Conservation (phyloP, 2,329 filamentous ascomycete genomes). For the Alternaria postmessia region DNA sequence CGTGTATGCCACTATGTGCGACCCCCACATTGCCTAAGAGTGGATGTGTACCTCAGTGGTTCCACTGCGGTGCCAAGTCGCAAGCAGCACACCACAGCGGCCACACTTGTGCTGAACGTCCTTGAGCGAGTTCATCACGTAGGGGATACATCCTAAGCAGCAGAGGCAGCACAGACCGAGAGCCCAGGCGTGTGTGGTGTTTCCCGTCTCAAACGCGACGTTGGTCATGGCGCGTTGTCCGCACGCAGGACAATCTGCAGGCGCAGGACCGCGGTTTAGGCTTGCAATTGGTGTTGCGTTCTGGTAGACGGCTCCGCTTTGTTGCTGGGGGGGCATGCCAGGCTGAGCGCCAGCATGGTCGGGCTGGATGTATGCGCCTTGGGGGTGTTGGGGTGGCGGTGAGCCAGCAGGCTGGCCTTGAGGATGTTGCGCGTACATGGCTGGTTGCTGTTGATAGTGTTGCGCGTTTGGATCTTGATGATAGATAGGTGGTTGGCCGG, state of each 20-base stretch:
- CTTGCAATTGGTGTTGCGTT: conserved; percentile 46
- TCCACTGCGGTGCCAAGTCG: conserved; percentile 60
- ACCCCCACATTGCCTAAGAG: conserved; percentile 23
- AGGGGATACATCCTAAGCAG: conserved; percentile 60
- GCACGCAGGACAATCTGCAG: conserved; percentile 59
- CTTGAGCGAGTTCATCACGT: conserved; percentile 58
- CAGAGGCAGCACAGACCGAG: conserved; percentile 53
- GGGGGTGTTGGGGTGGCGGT: conserved; percentile 35
- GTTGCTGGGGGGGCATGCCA: conserved; percentile 47
- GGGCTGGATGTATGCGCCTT: conserved; percentile 29
- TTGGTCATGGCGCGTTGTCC: conserved; percentile 52
- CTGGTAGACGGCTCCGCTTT: conserved; percentile 45
- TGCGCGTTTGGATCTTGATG: conserved; percentile 41
- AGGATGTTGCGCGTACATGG: conserved; percentile 30
- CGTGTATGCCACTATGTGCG: neutral
- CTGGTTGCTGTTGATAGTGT: conserved; percentile 7
- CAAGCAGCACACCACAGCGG: conserved; percentile 55
- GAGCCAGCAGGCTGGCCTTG: conserved; percentile 24
- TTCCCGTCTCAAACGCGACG: conserved; percentile 46
- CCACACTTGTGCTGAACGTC: conserved; percentile 60
- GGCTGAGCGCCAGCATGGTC: conserved; percentile 24
- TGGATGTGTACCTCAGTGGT: conserved; percentile 56
- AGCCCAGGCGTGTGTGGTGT: conserved; percentile 57
- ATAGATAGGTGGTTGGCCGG: conserved; percentile 41
- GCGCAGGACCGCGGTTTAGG: conserved; percentile 48